Conservation (phyloP, 148 eudicot genomes). For the Rhododendron ferrugineum region DNA sequence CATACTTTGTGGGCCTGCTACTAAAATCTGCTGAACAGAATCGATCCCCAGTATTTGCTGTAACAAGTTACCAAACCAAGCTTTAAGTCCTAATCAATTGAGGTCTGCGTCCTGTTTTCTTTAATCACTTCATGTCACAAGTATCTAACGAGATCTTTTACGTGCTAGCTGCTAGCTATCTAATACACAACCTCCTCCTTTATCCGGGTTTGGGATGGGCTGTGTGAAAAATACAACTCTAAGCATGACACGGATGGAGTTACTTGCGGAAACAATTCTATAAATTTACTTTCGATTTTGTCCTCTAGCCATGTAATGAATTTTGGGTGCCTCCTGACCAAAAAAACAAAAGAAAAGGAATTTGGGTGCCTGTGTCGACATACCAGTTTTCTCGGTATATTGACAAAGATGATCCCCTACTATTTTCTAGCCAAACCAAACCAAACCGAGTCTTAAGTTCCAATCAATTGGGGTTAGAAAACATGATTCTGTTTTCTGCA, state of each 20-base stretch:
- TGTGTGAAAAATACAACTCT: not conserved
- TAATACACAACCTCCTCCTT: not conserved
- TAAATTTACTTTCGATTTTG: not conserved
- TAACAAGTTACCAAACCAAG: too few relatives aligned
- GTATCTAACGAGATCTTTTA: too few relatives aligned
- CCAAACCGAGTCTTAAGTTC: too few relatives aligned
- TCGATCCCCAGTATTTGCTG: not conserved
- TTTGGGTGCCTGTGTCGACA: not conserved
- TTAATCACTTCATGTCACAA: not conserved
- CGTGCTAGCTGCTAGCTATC: too few relatives aligned
- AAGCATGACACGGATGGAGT: not conserved
- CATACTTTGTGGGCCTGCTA: not conserved
- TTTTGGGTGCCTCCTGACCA: too few relatives aligned
- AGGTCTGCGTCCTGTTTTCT: too few relatives aligned
- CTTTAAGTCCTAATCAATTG: too few relatives aligned
- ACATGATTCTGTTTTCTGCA: too few relatives aligned
- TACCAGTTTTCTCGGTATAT: too few relatives aligned
- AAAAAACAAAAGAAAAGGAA: not conserved
- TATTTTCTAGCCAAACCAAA: not conserved
- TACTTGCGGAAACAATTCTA: not conserved
- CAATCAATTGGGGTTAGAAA: too few relatives aligned
- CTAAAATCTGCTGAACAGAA: not conserved
- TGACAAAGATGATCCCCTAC: not conserved
- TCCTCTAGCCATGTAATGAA: not conserved
- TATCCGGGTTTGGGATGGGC: not conserved